Conservation (phyloP, 805 yeast species). For the Saccharomycopsis microspora region DNA sequence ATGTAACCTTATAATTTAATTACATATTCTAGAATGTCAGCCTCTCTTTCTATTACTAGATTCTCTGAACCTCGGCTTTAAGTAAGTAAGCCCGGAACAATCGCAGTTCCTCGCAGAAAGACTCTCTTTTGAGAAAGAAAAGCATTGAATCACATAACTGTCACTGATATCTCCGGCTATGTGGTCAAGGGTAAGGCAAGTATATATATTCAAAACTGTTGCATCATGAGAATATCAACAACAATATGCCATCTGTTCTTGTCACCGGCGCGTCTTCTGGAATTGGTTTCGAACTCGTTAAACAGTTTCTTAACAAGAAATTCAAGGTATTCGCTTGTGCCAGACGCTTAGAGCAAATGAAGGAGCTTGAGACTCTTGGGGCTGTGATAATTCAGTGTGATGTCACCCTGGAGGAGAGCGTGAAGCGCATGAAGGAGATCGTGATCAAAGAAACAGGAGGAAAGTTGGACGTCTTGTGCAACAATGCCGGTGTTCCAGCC, state of each 20-base stretch:
- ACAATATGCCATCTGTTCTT: conserved; percentile 22
- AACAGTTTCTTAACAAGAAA: conserved; percentile 27
- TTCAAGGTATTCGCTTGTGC: conserved; percentile 31
- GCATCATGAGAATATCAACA: too few species aligned
- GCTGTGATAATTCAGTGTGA: conserved; percentile 42
- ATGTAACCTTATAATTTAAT: too few species aligned
- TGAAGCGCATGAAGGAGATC: conserved; percentile 30
- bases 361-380: conserved; percentile 29
- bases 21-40: too few species aligned
- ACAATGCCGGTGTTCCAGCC: conserved; percentile 75
- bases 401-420: conserved; percentile 40
- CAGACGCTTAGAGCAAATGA: conserved; percentile 52
- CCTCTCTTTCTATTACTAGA: too few species aligned
- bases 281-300: conserved; percentile 40
- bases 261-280: conserved; percentile 50
- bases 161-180: too few species aligned
- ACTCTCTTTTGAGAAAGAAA: too few species aligned
- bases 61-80: too few species aligned
- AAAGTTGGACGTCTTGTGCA: conserved; percentile 48
- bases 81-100: too few species aligned
- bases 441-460: conserved; percentile 34
- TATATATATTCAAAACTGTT: too few species aligned
- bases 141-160: too few species aligned
- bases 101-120: too few species aligned
- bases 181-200: too few species aligned